Base-by-base conservation (phyloP, 2,329 filamentous ascomycete genomes). In the Ophiostoma angusticollis region DNA sequence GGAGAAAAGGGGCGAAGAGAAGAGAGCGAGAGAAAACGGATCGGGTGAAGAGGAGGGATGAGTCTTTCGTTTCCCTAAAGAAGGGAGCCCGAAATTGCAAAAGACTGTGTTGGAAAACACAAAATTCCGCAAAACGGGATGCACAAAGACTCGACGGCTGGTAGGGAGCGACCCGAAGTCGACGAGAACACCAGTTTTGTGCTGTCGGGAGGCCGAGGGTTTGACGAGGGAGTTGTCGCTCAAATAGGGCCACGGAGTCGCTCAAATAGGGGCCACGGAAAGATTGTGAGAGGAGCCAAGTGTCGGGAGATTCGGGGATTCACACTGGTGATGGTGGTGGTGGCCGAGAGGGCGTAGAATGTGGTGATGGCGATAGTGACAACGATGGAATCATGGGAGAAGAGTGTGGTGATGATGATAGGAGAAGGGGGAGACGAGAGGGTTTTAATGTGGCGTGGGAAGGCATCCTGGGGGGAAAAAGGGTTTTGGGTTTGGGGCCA, bases 401-500 rank as follows among this genome's bases (percentile, higher is more conserved):
- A 18, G 37, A 39, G 23, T 23, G 32, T 44, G 42, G 37, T 39
- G 40, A 45, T 45, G 46, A 38, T 35, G 34, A 45, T 39, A 40
- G 43, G 41, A 44, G 37, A 43, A 42, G 45, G 48, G 42, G 45
- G 35, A 43, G 35, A 16, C 33, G 31, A 33, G 21, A 33, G 37
- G 31, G 18, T 46, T 46, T 47, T 43, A 42, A 44, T 45, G 42
- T 50, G 45, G 45, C 41, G 45, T 48, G 46, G 43, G 38, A 40
- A 45, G 39, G 35, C 47, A 50, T 50, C 42, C 44, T 47, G 44
- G 45, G 46, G 44, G 32, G 23, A 42, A 43, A 39, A 32, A 29
- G 37, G 43, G 43, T 40, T 43, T 45, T 44, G 33, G 41, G 42
- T 43, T 50, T 45, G 48, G 48, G 48, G 40, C 47, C 48, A 49